Percentiles rank a stretch among this genome's conserved stretches.
These are phyloP conservation scores for Endocalyx cinctus DNA, from an alignment of 2,329 filamentous ascomycete species.

Conservation along the genomic window DNA sequence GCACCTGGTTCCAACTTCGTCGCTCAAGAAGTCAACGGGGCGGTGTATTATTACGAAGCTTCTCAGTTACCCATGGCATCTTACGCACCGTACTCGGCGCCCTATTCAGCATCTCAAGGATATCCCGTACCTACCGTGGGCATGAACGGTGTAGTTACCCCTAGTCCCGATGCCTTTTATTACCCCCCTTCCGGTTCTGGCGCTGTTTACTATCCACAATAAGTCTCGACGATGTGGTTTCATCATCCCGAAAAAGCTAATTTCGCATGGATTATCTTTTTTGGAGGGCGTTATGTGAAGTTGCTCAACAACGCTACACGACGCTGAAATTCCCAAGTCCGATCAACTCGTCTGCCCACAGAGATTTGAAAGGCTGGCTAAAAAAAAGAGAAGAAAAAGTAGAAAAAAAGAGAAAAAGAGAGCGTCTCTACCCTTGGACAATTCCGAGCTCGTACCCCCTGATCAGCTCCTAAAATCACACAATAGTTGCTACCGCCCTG, in stretches of 20 bases:
- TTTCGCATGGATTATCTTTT: slow-evolving; percentile 1
- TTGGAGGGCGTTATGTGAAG: slow-evolving; percentile 2
- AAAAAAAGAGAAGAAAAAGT: no score
- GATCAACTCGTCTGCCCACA: no score
- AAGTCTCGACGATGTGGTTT: slow-evolving; percentile 23
- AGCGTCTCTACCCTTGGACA: no score
- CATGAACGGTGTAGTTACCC: slow-evolving; percentile 78
- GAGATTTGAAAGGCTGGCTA: no score
- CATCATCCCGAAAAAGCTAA: background rate
- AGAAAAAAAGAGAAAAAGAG: no score
- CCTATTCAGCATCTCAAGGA: slow-evolving; percentile 41
- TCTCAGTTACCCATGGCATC: slow-evolving; percentile 60
- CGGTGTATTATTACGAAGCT: slow-evolving; percentile 90
- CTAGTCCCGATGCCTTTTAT: slow-evolving; percentile 65
- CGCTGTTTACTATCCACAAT: slow-evolving; percentile 60
- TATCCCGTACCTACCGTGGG: slow-evolving; percentile 52
- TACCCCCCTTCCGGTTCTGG: slow-evolving; percentile 53
- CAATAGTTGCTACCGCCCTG: background rate
- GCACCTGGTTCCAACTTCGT: slow-evolving; percentile 55
- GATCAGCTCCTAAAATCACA: background rate
- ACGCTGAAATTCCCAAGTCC: no score
- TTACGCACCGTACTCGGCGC: slow-evolving; percentile 44
- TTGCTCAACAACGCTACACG: no score
- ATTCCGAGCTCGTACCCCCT: no score
- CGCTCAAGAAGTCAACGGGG: slow-evolving; percentile 89